A percentile compares a stretch with the other conserved stretches of the same genome.
Conservation (phyloP, 768 basidiomycete species). For the Termitomyces sp. region DNA sequence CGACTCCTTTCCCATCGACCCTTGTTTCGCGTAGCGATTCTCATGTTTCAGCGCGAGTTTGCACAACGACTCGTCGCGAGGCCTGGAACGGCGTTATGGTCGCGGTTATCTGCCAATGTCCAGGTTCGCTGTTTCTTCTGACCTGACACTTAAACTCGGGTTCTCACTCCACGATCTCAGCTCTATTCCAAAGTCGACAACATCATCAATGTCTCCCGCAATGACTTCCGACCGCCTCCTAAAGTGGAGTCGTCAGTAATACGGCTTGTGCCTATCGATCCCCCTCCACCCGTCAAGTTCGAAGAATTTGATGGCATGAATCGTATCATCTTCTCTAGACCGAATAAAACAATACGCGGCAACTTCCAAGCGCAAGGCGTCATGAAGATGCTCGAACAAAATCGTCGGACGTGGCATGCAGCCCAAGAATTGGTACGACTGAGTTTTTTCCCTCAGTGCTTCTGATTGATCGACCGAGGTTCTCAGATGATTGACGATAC, state of each 20-base stretch:
- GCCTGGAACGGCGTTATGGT: constrained; percentile 87
- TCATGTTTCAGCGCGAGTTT: constrained; percentile 99
- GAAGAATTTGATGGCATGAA: constrained; percentile 97
- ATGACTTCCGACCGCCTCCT: constrained; percentile 95
- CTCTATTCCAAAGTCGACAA: constrained; percentile 96
- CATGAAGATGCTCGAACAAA: constrained; percentile 89
- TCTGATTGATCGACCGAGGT: background rate
- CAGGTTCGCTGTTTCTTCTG: constrained; percentile 40
- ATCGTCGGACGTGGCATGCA: constrained; percentile 90
- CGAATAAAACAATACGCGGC: constrained; percentile 88
- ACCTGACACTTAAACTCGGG: background rate
- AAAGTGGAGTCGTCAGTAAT: constrained; percentile 93
- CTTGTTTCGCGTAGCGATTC: constrained; percentile 87
- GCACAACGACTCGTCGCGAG: constrained; percentile 87
- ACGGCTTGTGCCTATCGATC: constrained; percentile 86
- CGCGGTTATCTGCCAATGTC: constrained; percentile 91
- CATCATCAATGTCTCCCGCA: constrained; percentile 94
- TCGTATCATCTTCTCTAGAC: constrained; percentile 83
- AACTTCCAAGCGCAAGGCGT: constrained; percentile 95
- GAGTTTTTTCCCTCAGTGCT: background rate
- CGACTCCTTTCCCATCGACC: constrained; percentile 95
- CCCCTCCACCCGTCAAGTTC: constrained; percentile 93
- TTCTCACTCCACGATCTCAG: constrained; percentile 17
- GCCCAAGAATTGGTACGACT: constrained; percentile 59
- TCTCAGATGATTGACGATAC: constrained; percentile 59